Evolutionary conservation across 331 rosid genomes (phyloP), one percentile per base, ranked within the genome.

Genomic region (Quercus tomentella): DNA sequence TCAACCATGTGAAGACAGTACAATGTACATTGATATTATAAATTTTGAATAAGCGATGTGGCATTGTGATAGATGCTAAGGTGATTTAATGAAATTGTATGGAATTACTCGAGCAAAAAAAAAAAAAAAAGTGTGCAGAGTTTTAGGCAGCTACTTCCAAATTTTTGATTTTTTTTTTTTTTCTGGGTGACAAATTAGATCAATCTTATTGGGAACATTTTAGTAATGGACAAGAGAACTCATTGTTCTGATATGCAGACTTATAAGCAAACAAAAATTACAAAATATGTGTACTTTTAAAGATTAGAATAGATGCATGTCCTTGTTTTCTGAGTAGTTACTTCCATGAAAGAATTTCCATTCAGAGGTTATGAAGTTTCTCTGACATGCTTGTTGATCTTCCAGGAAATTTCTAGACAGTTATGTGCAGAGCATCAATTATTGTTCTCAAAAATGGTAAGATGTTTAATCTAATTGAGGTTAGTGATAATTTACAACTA

Each of bases 331-430:
- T 18, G 16, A 31, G 26, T 7, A 67, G 35, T 49, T 67, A n/a
- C 26, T 67, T 31, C n/a, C 72, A 10, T 31, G 12, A 4, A 49
- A 33, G 8, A 18, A 8, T 67, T 67, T 66, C n/a, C 35, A 18
- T 62, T 35, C 25, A 33, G 37, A 67, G 23, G 7, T 33, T 67
- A 20, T 1, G 17, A 67, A 20, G 35, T 67, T 67, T 31, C 37
- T 67, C 51, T 22, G 12, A 67, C 72, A 61, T 54, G 82, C 14
- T 70, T 49, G 77, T 81, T 80, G 79, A 45, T 88, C 56, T 63
- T 86, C 55, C 96, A 93, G 97, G 99, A 95, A 87, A 93, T 95
- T 81, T 90, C 99, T 63, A 87, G 97, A 83, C 99, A 95, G 88
- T 77, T 95, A 69, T 95, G 99, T 66, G 62, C 83, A 86, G 97